A percentile compares a stretch with the other conserved stretches of the same genome.
phyloP scores from a whole-genome alignment of 306 rosid species.

The Parietaria judaica region DNA sequence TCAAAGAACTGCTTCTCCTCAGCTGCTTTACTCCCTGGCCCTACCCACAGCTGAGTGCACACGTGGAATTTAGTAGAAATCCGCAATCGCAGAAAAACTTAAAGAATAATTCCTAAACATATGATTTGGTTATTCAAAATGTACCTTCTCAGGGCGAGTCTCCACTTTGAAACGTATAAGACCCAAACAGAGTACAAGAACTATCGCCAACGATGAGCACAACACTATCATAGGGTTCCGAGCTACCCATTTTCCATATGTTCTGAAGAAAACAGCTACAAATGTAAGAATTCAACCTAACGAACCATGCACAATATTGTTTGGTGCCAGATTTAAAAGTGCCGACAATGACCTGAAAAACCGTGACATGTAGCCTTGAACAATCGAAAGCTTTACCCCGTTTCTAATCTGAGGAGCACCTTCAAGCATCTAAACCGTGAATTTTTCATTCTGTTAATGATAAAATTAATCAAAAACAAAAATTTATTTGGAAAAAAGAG shows the following conservation, averaged over 20 bases:
- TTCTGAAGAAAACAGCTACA: constrained; percentile 39
- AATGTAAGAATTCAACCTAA: constrained; percentile 29
- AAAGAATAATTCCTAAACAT: not conserved
- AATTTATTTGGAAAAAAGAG: constrained; percentile 2
- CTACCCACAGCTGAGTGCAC: constrained; percentile 85
- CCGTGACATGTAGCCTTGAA: constrained; percentile 83
- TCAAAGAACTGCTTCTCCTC: constrained; percentile 87
- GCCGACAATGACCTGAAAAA: constrained; percentile 55
- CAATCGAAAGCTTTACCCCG: constrained; percentile 65
- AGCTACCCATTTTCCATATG: constrained; percentile 84
- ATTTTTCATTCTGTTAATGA: constrained; percentile 5
- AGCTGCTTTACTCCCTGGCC: constrained; percentile 97
- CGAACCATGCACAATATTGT: not conserved
- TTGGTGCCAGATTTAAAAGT: constrained; percentile 7
- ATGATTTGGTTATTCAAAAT: not conserved
- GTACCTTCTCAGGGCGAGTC: constrained; percentile 92
- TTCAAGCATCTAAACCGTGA: constrained; percentile 56
- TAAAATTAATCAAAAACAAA: not conserved
- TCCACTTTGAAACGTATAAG: constrained; percentile 86
- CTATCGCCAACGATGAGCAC: constrained; percentile 60
- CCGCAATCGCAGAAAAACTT: not conserved
- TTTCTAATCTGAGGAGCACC: constrained; percentile 45
- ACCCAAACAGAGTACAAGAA: constrained; percentile 82
- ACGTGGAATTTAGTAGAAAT: constrained; percentile 19
- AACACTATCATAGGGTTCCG: constrained; percentile 63